phyloP scores from a whole-genome alignment of 176 grass and related monocot genomes.

The Areca catechu region DNA sequence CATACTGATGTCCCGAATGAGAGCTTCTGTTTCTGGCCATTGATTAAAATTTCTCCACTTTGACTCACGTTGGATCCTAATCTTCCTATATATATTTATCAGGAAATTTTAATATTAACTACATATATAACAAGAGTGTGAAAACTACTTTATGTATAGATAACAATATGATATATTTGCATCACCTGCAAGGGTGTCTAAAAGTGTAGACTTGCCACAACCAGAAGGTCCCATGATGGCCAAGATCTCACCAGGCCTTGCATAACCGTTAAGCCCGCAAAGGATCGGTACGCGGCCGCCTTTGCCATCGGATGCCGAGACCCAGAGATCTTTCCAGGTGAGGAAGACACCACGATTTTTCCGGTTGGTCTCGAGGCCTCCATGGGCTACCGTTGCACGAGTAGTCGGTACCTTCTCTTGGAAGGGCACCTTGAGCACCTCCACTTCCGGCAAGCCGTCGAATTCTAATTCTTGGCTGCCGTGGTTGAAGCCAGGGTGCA shows the following conservation, averaged over 20 bases:
- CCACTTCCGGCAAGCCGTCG: conserved; percentile 3
- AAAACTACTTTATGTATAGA: background rate
- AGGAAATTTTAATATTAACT: no score
- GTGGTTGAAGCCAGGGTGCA: conserved; percentile 6
- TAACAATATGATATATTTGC: background rate
- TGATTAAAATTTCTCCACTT: conserved; percentile 76
- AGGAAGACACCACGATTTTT: conserved; percentile 37
- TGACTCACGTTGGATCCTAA: conserved; percentile 49
- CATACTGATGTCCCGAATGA: conserved; percentile 72
- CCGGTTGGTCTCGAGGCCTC: background rate
- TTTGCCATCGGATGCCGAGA: conserved; percentile 38
- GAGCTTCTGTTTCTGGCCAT: conserved; percentile 52
- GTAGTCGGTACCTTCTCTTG: no score
- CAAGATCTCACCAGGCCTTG: conserved; percentile 59
- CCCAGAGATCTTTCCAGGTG: conserved; percentile 87
- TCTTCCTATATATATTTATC: conserved; percentile 28
- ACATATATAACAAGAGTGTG: background rate
- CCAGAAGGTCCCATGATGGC: conserved; percentile 95
- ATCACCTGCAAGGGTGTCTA: conserved; percentile 78
- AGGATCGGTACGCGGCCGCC: conserved; percentile 43
- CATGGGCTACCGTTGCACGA: no score
- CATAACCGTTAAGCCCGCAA: conserved; percentile 57
- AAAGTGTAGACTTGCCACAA: conserved; percentile 92
- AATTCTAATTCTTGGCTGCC: conserved; percentile 23
- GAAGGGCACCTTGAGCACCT: no score